Evolutionary conservation across 257 asterid genomes (phyloP).

Genomic region (Jasminum sambac): DNA sequence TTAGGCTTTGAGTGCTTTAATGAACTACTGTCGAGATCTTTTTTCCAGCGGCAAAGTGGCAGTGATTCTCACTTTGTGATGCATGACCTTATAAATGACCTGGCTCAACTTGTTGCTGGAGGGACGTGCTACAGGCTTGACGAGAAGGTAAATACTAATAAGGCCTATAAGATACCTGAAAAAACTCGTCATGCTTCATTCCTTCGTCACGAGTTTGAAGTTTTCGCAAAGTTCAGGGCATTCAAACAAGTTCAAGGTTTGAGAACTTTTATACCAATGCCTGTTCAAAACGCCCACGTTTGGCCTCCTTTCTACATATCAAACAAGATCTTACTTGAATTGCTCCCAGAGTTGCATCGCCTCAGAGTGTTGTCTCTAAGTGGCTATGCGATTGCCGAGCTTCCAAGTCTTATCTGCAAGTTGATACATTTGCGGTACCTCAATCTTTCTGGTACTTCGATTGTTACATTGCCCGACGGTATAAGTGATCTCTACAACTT

Average conservation of each 20-base stretch:
- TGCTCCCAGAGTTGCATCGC: constrained; percentile 43
- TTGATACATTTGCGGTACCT: constrained; percentile 54
- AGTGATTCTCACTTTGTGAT: constrained; percentile 43
- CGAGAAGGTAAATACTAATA: constrained; percentile 47
- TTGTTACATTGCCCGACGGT: constrained; percentile 42
- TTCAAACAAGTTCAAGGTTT: constrained; percentile 38
- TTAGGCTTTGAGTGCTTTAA: constrained; percentile 50
- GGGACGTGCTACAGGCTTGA: constrained; percentile 52
- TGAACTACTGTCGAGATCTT: constrained; percentile 51
- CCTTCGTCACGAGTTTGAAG: constrained; percentile 39
- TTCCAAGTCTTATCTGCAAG: constrained; percentile 48
- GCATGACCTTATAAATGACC: constrained; percentile 63
- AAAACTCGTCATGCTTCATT: constrained; percentile 50
- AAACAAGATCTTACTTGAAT: constrained; percentile 40
- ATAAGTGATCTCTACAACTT: constrained; percentile 41
- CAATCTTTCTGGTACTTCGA: constrained; percentile 52
- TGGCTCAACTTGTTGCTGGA: constrained; percentile 59
- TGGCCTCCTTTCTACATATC: constrained; percentile 58
- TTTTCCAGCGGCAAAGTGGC: constrained; percentile 44
- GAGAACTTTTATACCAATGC: constrained; percentile 65
- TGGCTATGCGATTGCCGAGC: constrained; percentile 52
- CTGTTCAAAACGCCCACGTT: constrained; percentile 44
- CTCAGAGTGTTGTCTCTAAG: constrained; percentile 54
- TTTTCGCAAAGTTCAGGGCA: constrained; percentile 36
- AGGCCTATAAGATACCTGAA: constrained; percentile 26